Evolutionary conservation across 306 rosid species (phyloP), one percentile per base, ranked within the genome.

Genomic region (Clitoria ternatea): DNA sequence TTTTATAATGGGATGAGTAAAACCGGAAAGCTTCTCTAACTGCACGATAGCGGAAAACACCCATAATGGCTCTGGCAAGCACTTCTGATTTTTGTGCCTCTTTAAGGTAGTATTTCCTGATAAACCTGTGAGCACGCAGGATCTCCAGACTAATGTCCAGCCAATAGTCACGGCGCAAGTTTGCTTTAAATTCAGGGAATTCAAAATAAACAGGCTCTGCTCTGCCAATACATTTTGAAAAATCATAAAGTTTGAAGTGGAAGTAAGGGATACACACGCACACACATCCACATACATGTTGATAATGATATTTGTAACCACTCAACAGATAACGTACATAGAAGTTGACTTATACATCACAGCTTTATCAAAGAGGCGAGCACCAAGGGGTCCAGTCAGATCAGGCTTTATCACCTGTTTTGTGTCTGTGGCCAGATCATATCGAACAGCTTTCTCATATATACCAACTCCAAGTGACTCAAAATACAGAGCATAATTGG

Each of bases 361-460:
- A 63, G 96, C 99, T 83, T 90, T 91, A 86, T 91, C 96, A 48
- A 94, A 94, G 77, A 91, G 88, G 66, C 99, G 92, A 80, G 99
- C 89, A 69, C 99, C 97, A 74, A 89, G 83, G 19, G 99, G 97
- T 52, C 99, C 97, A 23, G 96, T 94, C 76, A 90, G 74, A 73
- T 90, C 95, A 62, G 98, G 95, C 71, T 90, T 94, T 77, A 94
- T 89, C 75, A 83, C 85, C 79, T 91, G 97, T 81, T 94, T 89
- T 84, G 80, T 59, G 75, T 91, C 91, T 22, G 80, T 64, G 67
- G 79, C 87, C 53, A 94, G 88, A 77, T 94, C 91, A 72, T 91
- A 94, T 77, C 83, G 85, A 84, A 87, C 84, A 52, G 96, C 86
- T 80, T 94, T 89, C 70, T 89, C 99, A 50, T 94, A 80, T 59